Percentiles rank a stretch among this genome's conserved stretches.
phyloP scores from a whole-genome alignment of 2,329 filamentous ascomycete species.

The Cytospora paraplurivora region DNA sequence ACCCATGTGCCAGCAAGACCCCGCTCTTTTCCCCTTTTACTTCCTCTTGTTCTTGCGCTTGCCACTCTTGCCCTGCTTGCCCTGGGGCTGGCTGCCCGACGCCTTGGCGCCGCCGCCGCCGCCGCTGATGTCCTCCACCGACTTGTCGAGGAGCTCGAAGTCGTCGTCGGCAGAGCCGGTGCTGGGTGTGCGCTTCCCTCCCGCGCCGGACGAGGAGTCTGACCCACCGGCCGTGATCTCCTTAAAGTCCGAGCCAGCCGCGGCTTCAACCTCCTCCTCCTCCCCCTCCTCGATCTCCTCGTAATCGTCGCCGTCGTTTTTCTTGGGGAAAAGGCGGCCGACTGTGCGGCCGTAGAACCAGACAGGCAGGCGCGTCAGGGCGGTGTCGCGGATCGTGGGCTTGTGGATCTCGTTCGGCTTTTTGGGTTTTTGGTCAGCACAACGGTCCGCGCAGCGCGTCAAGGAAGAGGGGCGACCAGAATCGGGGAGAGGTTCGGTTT shows the following conservation, averaged over 20 bases:
- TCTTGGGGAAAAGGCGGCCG: constrained; percentile 51
- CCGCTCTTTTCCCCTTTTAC: constrained; percentile 35
- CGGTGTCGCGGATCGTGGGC: constrained; percentile 80
- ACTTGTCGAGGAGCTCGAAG: constrained; percentile 66
- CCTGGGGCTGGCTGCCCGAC: constrained; percentile 44
- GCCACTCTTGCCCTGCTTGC: constrained; percentile 42
- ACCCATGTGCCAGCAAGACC: not conserved
- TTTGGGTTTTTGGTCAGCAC: constrained; percentile 20
- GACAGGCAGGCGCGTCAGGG: constrained; percentile 75
- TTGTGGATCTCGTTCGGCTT: constrained; percentile 77
- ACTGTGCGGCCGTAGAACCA: constrained; percentile 66
- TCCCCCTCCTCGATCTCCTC: constrained; percentile 40
- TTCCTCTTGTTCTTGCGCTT: constrained; percentile 55
- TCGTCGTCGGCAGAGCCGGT: constrained; percentile 61
- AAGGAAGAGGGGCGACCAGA: no score
- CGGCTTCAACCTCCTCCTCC: constrained; percentile 34
- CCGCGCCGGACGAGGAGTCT: constrained; percentile 49
- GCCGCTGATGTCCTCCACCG: constrained; percentile 53
- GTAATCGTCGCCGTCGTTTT: constrained; percentile 36
- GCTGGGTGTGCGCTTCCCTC: constrained; percentile 53
- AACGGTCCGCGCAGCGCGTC: not conserved
- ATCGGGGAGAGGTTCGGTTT: not conserved
- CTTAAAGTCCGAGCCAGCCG: constrained; percentile 11
- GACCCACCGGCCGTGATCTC: constrained; percentile 41
- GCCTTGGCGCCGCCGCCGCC: constrained; percentile 49